Evolutionary conservation across 768 basidiomycete species (phyloP).

Genomic region (Tricholoma furcatifolium): DNA sequence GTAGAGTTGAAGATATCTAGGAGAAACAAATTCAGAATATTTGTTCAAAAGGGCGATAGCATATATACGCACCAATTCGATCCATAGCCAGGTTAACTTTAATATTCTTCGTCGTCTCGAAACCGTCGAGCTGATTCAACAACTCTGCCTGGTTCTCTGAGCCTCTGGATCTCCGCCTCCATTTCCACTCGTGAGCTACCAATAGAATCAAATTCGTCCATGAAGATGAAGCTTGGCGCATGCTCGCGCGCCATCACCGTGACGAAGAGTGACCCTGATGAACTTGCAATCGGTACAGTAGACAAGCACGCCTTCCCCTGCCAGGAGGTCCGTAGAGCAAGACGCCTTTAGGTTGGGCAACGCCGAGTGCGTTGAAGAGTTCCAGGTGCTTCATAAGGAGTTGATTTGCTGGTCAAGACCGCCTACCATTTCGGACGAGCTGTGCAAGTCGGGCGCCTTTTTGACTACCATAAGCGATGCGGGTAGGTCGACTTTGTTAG

Average conservation of each 20-base stretch:
- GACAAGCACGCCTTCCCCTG: conserved; percentile 96
- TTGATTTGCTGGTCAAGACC: conserved; percentile 64
- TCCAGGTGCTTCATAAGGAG: conserved; percentile 96
- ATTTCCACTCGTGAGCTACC: conserved; percentile 93
- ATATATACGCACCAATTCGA: conserved; percentile 71
- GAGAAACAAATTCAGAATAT: neutral
- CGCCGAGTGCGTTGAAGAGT: no score
- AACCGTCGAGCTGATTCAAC: conserved; percentile 86
- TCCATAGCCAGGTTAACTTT: conserved; percentile 97
- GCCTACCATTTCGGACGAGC: conserved; percentile 99
- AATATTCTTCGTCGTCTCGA: conserved; percentile 97
- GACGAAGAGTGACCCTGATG: conserved; percentile 93
- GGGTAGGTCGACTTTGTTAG: no score
- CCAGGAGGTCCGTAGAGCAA: no score
- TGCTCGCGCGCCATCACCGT: conserved; percentile 99
- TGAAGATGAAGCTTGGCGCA: conserved; percentile 97
- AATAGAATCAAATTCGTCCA: no score
- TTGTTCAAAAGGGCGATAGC: neutral
- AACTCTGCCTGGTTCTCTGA: conserved; percentile 87
- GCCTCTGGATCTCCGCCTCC: conserved; percentile 88
- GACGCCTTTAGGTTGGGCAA: no score
- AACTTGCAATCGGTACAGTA: conserved; percentile 98
- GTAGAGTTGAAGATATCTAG: conserved; percentile 94
- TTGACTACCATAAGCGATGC: no score
- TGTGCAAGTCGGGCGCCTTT: conserved; percentile 96